Percentiles rank a stretch among this genome's conserved stretches.
phyloP scores from a whole-genome alignment of 2,329 filamentous ascomycete genomes.

The Claviceps citrina region DNA sequence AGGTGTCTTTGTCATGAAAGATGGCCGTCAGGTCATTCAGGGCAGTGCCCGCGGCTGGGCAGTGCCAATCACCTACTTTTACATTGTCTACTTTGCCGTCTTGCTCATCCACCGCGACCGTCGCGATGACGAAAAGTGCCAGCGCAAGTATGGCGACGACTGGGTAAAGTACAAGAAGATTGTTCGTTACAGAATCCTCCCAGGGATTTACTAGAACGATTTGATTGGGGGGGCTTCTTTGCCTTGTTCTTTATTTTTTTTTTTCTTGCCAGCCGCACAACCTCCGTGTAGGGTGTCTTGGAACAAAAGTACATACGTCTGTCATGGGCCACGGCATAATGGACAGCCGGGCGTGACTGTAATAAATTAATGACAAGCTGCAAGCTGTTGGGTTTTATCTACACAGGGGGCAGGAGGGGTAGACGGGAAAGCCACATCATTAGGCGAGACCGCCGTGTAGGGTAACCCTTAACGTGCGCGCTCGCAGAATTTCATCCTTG shows the following conservation, averaged over 20 bases:
- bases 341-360: no score
- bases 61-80: constrained; percentile 86
- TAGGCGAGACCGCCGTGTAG: no score
- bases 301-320: no score
- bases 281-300: no score
- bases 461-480: no score
- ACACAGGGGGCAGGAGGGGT: no score
- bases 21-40: constrained; percentile 51
- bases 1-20: constrained; percentile 39
- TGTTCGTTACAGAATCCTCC: constrained; percentile 70
- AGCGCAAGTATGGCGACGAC: constrained; percentile 78
- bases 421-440: no score
- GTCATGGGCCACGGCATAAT: no score
- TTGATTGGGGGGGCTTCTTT: not conserved
- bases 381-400: no score
- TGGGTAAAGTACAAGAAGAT: constrained; percentile 79
- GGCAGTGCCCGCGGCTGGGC: constrained; percentile 67
- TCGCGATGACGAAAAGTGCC: constrained; percentile 82
- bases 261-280: not conserved
- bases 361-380: no score
- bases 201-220: constrained; percentile 55
- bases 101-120: constrained; percentile 74
- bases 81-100: constrained; percentile 79
- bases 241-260: not conserved
- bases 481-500: no score